Evolutionary conservation across 2,329 filamentous ascomycete genomes (phyloP).

Genomic region (Fusarium tjaetaba): DNA sequence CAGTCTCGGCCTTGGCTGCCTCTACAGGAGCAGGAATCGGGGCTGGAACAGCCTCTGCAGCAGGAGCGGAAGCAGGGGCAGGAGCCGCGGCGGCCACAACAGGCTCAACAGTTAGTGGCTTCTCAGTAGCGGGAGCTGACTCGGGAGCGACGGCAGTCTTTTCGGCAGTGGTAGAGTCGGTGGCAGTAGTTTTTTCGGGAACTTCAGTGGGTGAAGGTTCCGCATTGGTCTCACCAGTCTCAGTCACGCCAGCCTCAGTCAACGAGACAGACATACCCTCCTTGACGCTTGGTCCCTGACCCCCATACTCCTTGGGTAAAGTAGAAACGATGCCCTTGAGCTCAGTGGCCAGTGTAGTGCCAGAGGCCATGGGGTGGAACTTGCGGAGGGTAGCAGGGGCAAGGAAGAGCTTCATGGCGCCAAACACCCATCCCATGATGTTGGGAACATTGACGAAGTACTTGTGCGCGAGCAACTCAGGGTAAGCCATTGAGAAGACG

Average conservation of each 20-base stretch:
- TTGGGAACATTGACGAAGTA: slow-evolving; percentile 95
- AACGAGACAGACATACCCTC: slow-evolving; percentile 49
- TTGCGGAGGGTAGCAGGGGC: slow-evolving; percentile 79
- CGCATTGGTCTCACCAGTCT: slow-evolving; percentile 9
- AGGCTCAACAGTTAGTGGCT: not conserved
- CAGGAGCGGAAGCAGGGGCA: not conserved
- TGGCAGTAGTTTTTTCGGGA: not conserved
- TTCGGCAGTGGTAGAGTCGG: not conserved
- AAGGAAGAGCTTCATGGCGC: slow-evolving; percentile 78
- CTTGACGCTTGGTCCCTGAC: slow-evolving; percentile 65
- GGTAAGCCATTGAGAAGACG: slow-evolving; percentile 83
- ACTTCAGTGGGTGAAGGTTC: not conserved
- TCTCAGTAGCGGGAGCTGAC: slow-evolving; percentile 1
- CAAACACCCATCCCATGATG: slow-evolving; percentile 90
- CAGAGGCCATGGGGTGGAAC: slow-evolving; percentile 81
- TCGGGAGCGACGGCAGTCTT: not conserved
- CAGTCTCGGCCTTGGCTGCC: slow-evolving; percentile 31
- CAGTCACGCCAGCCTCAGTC: slow-evolving; percentile 19
- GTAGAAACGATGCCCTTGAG: slow-evolving; percentile 67
- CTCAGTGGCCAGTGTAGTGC: slow-evolving; percentile 72
- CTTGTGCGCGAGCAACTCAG: slow-evolving; percentile 85
- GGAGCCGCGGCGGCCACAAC: not conserved
- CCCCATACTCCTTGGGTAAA: slow-evolving; percentile 83
- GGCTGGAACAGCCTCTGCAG: not conserved
- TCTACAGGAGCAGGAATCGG: slow-evolving; percentile 24